Evolutionary conservation across 768 basidiomycete species (phyloP).

Genomic region (Leccinellum albellum): DNA sequence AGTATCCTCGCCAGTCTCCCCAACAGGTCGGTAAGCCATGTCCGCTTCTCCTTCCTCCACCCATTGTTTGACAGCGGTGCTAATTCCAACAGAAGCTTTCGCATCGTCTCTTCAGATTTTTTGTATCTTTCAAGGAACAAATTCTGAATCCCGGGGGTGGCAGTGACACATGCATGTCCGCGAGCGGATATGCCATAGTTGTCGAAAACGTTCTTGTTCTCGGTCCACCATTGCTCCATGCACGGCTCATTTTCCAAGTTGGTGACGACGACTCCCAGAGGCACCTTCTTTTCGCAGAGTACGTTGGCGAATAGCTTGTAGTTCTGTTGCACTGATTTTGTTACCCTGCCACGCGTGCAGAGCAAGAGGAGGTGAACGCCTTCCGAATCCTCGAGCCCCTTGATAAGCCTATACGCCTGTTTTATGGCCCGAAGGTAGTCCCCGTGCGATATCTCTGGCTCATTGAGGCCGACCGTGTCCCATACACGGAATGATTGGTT

Average conservation of each 20-base stretch:
- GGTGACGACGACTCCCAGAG: constrained; percentile 37
- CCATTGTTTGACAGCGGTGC: background rate
- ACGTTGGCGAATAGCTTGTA: constrained; percentile 38
- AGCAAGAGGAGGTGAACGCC: constrained; percentile 40
- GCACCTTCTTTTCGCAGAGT: constrained; percentile 37
- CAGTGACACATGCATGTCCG: constrained; percentile 41
- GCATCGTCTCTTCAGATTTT: constrained; percentile 28
- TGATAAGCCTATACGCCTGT: constrained; percentile 33
- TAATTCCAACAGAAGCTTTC: constrained; percentile 11
- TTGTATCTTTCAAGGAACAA: constrained; percentile 27
- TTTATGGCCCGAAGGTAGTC: constrained; percentile 26
- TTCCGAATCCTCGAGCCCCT: constrained; percentile 25
- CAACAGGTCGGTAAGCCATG: constrained; percentile 19
- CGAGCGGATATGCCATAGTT: constrained; percentile 25
- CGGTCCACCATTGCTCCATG: constrained; percentile 39
- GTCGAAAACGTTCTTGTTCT: constrained; percentile 32
- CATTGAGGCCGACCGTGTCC: constrained; percentile 34
- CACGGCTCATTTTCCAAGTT: constrained; percentile 34
- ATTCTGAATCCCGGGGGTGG: constrained; percentile 23
- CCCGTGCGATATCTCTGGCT: constrained; percentile 15
- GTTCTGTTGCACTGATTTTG: constrained; percentile 33
- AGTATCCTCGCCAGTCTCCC: constrained; percentile 20
- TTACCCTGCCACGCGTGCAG: constrained; percentile 38
- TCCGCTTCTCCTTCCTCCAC: constrained; percentile 18
- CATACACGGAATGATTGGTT: constrained; percentile 22